phyloP scores from a whole-genome alignment of 257 asterid species.

The Solanum appendiculatum region DNA sequence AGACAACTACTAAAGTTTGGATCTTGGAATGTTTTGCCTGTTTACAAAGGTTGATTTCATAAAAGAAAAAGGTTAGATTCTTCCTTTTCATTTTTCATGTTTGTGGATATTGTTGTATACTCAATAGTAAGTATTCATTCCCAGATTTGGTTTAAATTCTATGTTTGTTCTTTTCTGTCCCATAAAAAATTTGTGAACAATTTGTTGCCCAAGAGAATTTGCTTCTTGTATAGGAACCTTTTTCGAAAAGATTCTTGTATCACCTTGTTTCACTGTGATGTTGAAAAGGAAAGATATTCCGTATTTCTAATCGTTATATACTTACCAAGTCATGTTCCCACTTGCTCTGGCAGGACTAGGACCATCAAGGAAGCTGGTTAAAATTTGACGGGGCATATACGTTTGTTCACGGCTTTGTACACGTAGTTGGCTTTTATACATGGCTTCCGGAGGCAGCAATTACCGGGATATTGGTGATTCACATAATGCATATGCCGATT shows the following conservation, averaged over 20 bases:
- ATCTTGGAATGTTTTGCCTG: neutral
- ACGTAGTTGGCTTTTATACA: neutral
- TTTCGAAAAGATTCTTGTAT: neutral
- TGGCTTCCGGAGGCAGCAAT: conserved; percentile 52
- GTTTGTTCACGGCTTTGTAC: conserved; percentile 9
- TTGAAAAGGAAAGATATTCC: neutral
- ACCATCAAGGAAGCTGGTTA: neutral
- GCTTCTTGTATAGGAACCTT: neutral
- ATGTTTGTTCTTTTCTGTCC: neutral
- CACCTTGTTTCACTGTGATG: neutral
- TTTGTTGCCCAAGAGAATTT: neutral
- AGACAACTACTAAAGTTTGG: neutral
- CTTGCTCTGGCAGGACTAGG: neutral
- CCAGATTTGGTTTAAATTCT: neutral
- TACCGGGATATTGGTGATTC: conserved; percentile 27
- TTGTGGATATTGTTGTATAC: neutral
- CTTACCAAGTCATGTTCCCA: neutral
- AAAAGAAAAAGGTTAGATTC: neutral
- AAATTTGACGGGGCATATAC: neutral
- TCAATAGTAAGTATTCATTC: neutral
- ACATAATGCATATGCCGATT: conserved; percentile 18
- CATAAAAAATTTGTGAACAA: neutral
- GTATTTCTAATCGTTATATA: neutral
- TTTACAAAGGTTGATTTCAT: neutral
- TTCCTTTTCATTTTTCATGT: neutral